Conservation (phyloP, 2,329 filamentous ascomycete genomes). For the Clonostachys rosea region DNA sequence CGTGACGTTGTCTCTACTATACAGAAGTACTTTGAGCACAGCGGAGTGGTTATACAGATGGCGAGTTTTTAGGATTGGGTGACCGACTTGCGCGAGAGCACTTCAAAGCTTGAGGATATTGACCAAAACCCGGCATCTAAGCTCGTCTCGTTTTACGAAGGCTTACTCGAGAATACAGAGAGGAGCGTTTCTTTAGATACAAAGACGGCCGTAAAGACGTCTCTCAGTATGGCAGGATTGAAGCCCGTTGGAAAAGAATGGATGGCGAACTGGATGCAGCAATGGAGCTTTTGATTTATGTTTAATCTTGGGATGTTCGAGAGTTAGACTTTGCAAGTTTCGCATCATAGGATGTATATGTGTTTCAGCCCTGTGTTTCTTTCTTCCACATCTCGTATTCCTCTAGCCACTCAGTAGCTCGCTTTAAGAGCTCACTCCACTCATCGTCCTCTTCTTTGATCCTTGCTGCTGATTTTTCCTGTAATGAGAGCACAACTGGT, state of each 20-base stretch:
- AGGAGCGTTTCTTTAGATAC: conserved; percentile 30
- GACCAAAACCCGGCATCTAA: conserved; percentile 44
- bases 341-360: neutral
- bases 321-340: too few species aligned
- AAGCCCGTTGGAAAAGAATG: conserved; percentile 32
- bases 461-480: too few species aligned
- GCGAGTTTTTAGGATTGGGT: conserved; percentile 42
- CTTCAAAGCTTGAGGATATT: conserved; percentile 23
- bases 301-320: too few species aligned
- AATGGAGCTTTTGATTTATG: conserved; percentile 28
- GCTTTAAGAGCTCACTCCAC: neutral
- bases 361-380: neutral
- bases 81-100: conserved; percentile 31
- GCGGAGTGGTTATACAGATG: conserved; percentile 22
- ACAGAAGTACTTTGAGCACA: conserved; percentile 29
- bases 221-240: conserved; percentile 33
- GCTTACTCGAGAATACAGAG: conserved; percentile 30
- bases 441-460: too few species aligned
- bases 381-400: neutral
- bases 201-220: conserved; percentile 27
- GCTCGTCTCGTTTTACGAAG: conserved; percentile 46
- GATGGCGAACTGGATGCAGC: conserved; percentile 41
- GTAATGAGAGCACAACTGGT: too few species aligned
- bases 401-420: neutral
- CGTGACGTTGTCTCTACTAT: conserved; percentile 29